These are phyloP conservation scores for Triglochin maritima DNA, from an alignment of 106 monocot genomes.

Conservation along the genomic window DNA sequence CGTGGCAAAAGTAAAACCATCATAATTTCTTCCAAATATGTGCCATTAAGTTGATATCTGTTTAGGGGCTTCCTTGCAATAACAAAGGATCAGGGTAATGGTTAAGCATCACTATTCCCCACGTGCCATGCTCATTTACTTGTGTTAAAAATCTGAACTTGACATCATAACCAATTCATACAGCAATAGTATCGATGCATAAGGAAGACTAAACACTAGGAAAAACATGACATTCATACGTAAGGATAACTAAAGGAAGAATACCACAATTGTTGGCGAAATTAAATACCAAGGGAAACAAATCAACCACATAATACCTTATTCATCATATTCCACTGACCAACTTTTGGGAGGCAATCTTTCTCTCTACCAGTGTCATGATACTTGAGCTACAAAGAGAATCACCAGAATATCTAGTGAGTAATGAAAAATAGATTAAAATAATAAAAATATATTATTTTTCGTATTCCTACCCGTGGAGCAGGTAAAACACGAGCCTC, in stretches of 20 bases:
- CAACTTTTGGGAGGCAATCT: conserved; percentile 24
- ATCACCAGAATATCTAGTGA: neutral
- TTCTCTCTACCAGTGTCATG: conserved; percentile 40
- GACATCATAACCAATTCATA: too few species aligned
- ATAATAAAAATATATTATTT: neutral
- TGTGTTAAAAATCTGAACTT: too few species aligned
- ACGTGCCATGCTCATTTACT: too few species aligned
- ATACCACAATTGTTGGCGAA: neutral
- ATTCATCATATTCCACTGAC: conserved; percentile 48
- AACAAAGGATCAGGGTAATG: too few species aligned
- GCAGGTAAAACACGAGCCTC: conserved; percentile 37
- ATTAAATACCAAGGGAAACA: neutral
- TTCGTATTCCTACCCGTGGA: conserved; percentile 15
- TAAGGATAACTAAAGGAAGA: neutral
- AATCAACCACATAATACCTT: conserved; percentile 15
- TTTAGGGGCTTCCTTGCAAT: too few species aligned
- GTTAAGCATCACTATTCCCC: too few species aligned
- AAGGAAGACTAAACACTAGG: neutral
- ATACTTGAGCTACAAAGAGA: conserved; percentile 28
- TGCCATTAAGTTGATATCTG: too few species aligned
- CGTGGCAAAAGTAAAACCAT: too few species aligned
- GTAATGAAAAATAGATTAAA: neutral
- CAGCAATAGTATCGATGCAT: too few species aligned
- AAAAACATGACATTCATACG: neutral
- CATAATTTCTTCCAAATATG: too few species aligned